phyloP scores from a whole-genome alignment of 176 grass and related monocot genomes.

The Oryza nivara region DNA sequence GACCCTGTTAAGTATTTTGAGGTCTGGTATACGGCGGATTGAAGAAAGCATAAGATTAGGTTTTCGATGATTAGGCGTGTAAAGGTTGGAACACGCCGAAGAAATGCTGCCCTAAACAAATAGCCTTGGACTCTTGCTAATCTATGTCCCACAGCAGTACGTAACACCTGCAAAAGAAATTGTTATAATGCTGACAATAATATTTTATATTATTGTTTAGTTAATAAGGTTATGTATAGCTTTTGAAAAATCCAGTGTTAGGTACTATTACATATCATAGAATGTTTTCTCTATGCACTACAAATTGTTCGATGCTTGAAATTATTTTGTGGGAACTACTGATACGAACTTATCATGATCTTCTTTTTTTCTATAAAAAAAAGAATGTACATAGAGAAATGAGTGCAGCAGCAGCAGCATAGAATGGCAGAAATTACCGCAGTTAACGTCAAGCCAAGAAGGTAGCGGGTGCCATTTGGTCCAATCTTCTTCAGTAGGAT shows the following conservation, averaged over 20 bases:
- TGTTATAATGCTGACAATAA: not conserved
- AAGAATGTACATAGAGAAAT: not conserved
- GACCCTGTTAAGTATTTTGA: slow-evolving; percentile 90
- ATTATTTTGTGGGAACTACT: not conserved
- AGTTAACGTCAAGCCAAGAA: slow-evolving; percentile 66
- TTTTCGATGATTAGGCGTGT: slow-evolving; percentile 83
- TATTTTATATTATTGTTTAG: slow-evolving; percentile 29
- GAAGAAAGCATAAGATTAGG: slow-evolving; percentile 87
- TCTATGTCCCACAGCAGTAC: slow-evolving; percentile 92
- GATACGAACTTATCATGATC: not conserved
- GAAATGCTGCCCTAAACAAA: slow-evolving; percentile 97
- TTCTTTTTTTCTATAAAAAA: not conserved
- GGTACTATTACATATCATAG: not conserved
- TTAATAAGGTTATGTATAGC: slow-evolving; percentile 9
- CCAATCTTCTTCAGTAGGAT: slow-evolving; percentile 88
- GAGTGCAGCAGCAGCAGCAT: not conserved
- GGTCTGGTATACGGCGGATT: slow-evolving; percentile 77
- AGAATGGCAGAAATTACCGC: slow-evolving; percentile 51
- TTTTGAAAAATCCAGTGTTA: not conserved
- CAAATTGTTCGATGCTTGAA: not conserved
- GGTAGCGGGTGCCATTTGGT: slow-evolving; percentile 63
- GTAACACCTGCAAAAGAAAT: slow-evolving; percentile 68
- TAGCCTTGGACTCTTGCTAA: slow-evolving; percentile 92
- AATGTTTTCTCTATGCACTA: not conserved
- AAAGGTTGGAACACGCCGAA: slow-evolving; percentile 81